Evolutionary conservation across 2,329 filamentous ascomycete species (phyloP).

Genomic region (Polytolypa hystricis): DNA sequence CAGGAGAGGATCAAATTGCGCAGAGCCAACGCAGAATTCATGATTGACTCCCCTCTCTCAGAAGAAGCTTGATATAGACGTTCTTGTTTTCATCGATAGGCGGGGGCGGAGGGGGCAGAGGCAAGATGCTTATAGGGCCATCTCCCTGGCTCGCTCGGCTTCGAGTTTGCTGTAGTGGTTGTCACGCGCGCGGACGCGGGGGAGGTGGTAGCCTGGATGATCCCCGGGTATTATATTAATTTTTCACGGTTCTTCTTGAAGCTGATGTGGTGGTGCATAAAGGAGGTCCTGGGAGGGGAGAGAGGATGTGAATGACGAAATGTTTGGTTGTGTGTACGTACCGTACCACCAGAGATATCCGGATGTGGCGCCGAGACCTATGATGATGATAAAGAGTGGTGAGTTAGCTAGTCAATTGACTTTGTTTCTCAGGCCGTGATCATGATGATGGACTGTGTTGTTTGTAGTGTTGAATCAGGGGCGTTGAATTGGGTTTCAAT

Average conservation of each 20-base stretch:
- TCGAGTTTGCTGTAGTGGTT: slow-evolving; percentile 54
- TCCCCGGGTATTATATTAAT: background rate
- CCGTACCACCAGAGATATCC: slow-evolving; percentile 61
- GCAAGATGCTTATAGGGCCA: background rate
- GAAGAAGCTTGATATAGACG: background rate
- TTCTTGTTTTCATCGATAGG: background rate
- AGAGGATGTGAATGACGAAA: slow-evolving; percentile 1
- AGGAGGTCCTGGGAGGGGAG: background rate
- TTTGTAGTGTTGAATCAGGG: no score
- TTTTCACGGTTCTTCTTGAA: no score
- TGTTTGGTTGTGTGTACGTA: slow-evolving; percentile 26
- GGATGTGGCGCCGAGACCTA: slow-evolving; percentile 51
- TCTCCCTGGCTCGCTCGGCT: slow-evolving; percentile 41
- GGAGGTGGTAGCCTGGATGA: slow-evolving; percentile 50
- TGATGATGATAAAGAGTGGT: no score
- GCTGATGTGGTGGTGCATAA: background rate
- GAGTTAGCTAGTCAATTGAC: no score
- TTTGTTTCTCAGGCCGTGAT: no score
- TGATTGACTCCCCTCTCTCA: no score
- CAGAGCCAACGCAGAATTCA: no score
- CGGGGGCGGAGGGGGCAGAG: background rate
- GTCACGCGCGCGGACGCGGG: slow-evolving; percentile 52
- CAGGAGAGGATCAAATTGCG: no score
- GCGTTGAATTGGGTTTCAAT: no score
- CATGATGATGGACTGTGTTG: no score